These are phyloP conservation scores for Raffaelea ambrosiae DNA, from an alignment of 2,329 filamentous ascomycete genomes.

Conservation along the genomic window DNA sequence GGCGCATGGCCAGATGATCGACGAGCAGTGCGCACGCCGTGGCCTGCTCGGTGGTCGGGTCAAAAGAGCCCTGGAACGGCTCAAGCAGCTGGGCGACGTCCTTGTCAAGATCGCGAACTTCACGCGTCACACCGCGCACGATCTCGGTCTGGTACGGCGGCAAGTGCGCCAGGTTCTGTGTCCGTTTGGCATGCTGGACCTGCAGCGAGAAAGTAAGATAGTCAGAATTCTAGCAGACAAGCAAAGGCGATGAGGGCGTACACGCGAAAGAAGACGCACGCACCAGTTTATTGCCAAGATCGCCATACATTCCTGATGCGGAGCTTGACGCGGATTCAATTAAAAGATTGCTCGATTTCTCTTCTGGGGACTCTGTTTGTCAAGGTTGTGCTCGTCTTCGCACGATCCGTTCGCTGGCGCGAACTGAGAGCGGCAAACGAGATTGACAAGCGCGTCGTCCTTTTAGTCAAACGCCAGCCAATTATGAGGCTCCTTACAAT, in stretches of 20 bases:
- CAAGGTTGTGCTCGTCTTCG: no score
- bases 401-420: no score
- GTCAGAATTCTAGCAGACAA: not conserved
- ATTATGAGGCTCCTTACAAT: not conserved
- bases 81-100: slow-evolving; percentile 73
- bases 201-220: slow-evolving; percentile 30
- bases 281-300: slow-evolving; percentile 79
- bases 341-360: no score
- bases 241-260: not conserved
- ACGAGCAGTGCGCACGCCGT: slow-evolving; percentile 84
- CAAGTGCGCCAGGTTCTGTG: slow-evolving; percentile 74
- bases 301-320: slow-evolving; percentile 89
- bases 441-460: no score
- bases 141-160: slow-evolving; percentile 90
- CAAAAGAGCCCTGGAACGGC: slow-evolving; percentile 76
- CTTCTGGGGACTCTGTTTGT: no score
- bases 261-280: slow-evolving; percentile 38
- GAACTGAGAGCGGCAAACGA: no score
- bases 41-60: slow-evolving; percentile 73
- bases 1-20: slow-evolving; percentile 87
- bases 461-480: no score
- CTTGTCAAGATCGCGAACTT: slow-evolving; percentile 88
- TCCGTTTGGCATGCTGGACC: slow-evolving; percentile 95
- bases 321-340: not conserved
- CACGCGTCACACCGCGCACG: slow-evolving; percentile 76